Evolutionary conservation across 768 basidiomycete genomes (phyloP).

Genomic region (Punctularia strigosozonata): DNA sequence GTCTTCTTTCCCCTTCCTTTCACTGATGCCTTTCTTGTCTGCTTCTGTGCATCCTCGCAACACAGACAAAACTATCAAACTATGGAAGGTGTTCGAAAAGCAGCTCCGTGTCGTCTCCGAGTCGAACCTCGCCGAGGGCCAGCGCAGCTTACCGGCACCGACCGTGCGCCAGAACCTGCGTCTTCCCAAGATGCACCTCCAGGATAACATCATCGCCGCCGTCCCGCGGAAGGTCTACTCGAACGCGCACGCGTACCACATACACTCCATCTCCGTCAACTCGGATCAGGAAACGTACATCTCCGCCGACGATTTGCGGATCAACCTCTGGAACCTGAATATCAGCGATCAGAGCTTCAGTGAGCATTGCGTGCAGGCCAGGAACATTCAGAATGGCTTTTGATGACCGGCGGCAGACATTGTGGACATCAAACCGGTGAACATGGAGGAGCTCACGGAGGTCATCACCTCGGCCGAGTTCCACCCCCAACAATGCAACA

Average conservation of each 20-base stretch:
- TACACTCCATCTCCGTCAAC: constrained; percentile 99
- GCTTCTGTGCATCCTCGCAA: background rate
- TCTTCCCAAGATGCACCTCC: constrained; percentile 83
- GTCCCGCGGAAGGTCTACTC: constrained; percentile 98
- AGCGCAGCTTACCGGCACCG: constrained; percentile 57
- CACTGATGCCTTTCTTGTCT: constrained; percentile 6
- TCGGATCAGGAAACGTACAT: constrained; percentile 99
- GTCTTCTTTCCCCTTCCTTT: constrained; percentile 2
- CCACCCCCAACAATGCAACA: constrained; percentile 93
- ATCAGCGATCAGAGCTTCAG: constrained; percentile 99
- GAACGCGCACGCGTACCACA: constrained; percentile 98
- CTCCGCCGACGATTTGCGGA: constrained; percentile 93
- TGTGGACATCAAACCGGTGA: constrained; percentile 98
- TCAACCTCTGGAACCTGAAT: constrained; percentile 98
- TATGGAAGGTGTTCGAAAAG: constrained; percentile 99
- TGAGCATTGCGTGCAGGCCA: constrained; percentile 29
- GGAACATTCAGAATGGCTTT: constrained; percentile 1
- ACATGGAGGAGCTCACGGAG: constrained; percentile 99
- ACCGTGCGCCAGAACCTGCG: constrained; percentile 49
- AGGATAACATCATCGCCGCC: constrained; percentile 97
- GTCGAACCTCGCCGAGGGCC: constrained; percentile 85
- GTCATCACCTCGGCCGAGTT: constrained; percentile 99
- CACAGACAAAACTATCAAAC: constrained; percentile 97
- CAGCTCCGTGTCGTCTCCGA: constrained; percentile 91
- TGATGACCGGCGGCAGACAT: constrained; percentile 53